Evolutionary conservation across 2,329 filamentous ascomycete species (phyloP), one percentile per base, ranked within the genome.

Genomic region (Domatiomyces catenatus): DNA sequence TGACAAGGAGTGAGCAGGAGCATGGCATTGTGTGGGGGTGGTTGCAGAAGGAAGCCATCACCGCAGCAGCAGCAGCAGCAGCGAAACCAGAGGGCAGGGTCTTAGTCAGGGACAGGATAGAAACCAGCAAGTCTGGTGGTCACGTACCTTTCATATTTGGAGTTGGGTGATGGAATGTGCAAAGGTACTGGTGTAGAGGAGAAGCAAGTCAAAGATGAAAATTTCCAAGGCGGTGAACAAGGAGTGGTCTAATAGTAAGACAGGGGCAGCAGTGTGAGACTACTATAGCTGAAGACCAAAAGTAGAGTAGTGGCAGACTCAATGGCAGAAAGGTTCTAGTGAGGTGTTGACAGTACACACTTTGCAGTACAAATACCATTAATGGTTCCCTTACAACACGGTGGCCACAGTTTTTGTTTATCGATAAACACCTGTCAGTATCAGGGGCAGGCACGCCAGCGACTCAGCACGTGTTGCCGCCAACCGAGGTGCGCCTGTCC

Each of bases 1-100:
- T 59, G 47, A 45, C 39, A 17, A 39, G 26, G 28, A 5, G 22
- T 53, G 48, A 50, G 53, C 44, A 47, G 10, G 12, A 44, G 42
- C 42, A 24, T 2, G n/a, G 43, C 43, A 20, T 43, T 46, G 44
- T 47, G 42, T 17, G 17, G 42, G 50, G 47, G 46, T 48, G 32
- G 32, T 39, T 15, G 10, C 32, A 15, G 28, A 10, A 12, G 5
- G 28, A 32, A 8, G 2, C 22, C 6, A 6, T 24, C 6, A 3
- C 6, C 22, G 22, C 22, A n/a, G n/a, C n/a, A n/a, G n/a, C n/a
- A n/a, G n/a, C n/a, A n/a, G n/a, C n/a, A n/a, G n/a, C n/a, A n/a
- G n/a, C n/a, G n/a, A n/a, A n/a, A n/a, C n/a, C n/a, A n/a, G n/a
- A n/a, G n/a, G n/a, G n/a, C n/a, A n/a, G n/a, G 22, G 22, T 24